These are phyloP conservation scores for Phytophthora hybrid DNA, from an alignment of 352 stramenopile species.

Conservation along the genomic window DNA sequence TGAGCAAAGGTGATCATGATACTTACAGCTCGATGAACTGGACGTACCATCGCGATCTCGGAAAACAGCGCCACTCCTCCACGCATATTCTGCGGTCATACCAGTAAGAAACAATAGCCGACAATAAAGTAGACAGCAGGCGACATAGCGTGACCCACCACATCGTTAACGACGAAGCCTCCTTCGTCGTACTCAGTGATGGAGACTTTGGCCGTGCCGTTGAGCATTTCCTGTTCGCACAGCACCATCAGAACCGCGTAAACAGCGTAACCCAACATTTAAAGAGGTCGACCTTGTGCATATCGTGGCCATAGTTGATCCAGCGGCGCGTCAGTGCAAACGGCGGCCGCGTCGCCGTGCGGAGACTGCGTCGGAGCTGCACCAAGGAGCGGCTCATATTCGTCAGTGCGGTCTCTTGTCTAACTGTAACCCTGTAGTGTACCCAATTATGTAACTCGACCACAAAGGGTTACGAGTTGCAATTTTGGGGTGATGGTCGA, in stretches of 20 bases:
- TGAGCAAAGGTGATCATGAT: background rate
- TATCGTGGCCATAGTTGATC: conserved; percentile 89
- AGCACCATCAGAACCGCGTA: conserved; percentile 1
- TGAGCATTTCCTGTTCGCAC: conserved; percentile 79
- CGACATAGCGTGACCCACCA: conserved; percentile 35
- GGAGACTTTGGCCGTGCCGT: conserved; percentile 78
- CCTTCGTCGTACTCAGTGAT: conserved; percentile 88
- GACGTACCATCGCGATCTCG: conserved; percentile 77
- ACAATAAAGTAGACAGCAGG: background rate
- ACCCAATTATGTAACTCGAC: conserved; percentile 21
- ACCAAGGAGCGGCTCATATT: conserved; percentile 43
- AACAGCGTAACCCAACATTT: background rate
- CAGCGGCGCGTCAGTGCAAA: conserved; percentile 41
- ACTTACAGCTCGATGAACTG: background rate
- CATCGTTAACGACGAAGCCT: conserved; percentile 85
- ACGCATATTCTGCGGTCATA: conserved; percentile 76
- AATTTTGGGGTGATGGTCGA: conserved; percentile 19
- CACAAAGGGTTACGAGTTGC: background rate
- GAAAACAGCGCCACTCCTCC: conserved; percentile 73
- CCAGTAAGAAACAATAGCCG: background rate
- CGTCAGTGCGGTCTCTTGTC: background rate
- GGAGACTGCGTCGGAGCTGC: conserved; percentile 36
- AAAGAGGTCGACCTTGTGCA: conserved; percentile 63
- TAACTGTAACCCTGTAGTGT: background rate
- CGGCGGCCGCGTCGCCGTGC: conserved; percentile 18